Evolutionary conservation across 2,329 filamentous ascomycete species (phyloP), one percentile per base, ranked within the genome.

Genomic region (Colletotrichum viniferum): DNA sequence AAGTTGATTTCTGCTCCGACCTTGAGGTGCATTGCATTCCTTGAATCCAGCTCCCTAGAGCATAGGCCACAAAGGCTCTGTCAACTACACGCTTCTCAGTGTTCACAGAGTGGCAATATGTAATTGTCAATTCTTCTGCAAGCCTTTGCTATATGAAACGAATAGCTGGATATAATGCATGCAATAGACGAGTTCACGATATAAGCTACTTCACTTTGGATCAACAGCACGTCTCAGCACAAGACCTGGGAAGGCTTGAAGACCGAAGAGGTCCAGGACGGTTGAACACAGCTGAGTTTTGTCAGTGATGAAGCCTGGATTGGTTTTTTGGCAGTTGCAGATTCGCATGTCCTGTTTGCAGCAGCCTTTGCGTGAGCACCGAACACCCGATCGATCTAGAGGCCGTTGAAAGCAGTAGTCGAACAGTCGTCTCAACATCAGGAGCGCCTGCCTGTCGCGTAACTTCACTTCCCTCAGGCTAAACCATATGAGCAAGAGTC

Each of bases 181-280:
- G 1, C 1, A 16, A 1, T 36, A 1, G 38, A 43, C 3, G 8
- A n/a, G 2, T 1, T 43, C 18, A 43, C 38, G 38, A 10, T 43
- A 10, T n/a, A 10, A 10, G 8, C 38, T 5, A 43, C 10, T 2
- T 43, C 10, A 43, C 16, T 18, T 43, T 43, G 3, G 38, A n/a
- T 43, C 5, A 43, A 10, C 18, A n/a, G 38, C 1, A n/a, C 18
- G 38, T 5, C 38, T 43, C 38, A n/a, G 5, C 38, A 2, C 16
- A 43, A 43, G 38, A 43, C 43, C 43, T 48, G 18, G 43, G 2
- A 12, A 48, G 18, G 3, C 18, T 3, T 43, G 1, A 43, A 3
- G 16, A 43, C 8, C 18, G 18, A n/a, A 18, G 10, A 21, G 18
- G 18, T 21, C 1, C 18, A 21, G n/a, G 43, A 48, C 5, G 43